Evolutionary conservation across 768 basidiomycete species (phyloP).

Genomic region (Tubosaeta sp.): DNA sequence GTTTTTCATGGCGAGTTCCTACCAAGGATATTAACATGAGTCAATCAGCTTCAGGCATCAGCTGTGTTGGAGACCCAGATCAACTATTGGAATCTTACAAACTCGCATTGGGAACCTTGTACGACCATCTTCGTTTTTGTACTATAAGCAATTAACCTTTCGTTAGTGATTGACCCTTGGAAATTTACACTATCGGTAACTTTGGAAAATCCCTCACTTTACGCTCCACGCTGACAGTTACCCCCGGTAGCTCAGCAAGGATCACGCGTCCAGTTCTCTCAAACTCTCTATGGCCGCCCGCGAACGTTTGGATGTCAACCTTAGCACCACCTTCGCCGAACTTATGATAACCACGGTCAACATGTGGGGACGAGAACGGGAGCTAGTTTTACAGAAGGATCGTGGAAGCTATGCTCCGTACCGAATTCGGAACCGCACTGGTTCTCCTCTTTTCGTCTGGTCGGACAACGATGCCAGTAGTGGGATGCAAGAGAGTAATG

Average conservation of each 20-base stretch:
- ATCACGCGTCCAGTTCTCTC: conserved; percentile 46
- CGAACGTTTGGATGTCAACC: conserved; percentile 85
- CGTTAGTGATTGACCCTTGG: conserved; percentile 92
- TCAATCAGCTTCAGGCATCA: conserved; percentile 70
- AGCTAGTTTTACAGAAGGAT: conserved; percentile 65
- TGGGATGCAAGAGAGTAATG: conserved; percentile 43
- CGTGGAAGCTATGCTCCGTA: conserved; percentile 93
- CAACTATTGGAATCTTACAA: conserved; percentile 94
- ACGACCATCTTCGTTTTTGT: conserved; percentile 24
- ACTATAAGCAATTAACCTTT: conserved; percentile 9
- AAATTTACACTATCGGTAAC: conserved; percentile 70
- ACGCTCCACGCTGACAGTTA: conserved; percentile 10
- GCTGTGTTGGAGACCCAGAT: conserved; percentile 79
- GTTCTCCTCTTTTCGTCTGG: conserved; percentile 81
- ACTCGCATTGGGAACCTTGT: conserved; percentile 98
- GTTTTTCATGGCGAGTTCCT: conserved; percentile 10
- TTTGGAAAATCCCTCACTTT: neutral
- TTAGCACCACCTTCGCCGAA: conserved; percentile 89
- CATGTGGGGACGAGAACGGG: conserved; percentile 71
- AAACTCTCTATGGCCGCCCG: conserved; percentile 63
- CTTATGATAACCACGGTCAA: conserved; percentile 70
- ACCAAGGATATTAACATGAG: neutral
- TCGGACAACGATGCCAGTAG: conserved; percentile 64
- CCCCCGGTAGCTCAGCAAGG: conserved; percentile 51
- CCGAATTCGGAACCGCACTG: conserved; percentile 86